Evolutionary conservation across 2,329 filamentous ascomycete genomes (phyloP), one percentile per base, ranked within the genome.

Genomic region (Colletotrichum graminicola): DNA sequence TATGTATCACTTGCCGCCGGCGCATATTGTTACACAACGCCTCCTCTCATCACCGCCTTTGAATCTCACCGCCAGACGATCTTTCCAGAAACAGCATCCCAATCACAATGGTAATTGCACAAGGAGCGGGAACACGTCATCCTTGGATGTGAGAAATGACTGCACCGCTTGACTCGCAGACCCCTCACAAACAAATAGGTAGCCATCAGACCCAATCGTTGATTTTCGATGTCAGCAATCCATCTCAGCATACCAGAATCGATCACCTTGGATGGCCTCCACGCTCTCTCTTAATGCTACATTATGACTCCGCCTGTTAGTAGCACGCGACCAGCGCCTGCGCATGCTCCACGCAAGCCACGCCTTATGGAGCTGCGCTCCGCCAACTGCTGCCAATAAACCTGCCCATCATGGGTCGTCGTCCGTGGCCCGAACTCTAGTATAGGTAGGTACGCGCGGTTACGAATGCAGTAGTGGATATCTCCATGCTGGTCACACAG

Each of bases 221-320:
- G 51, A 45, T 14, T 71, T 43, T 62, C 64, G 68, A 71, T 71
- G 68, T 52, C 36, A 39, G 29, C 29, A 39, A 67, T 51, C 57
- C 68, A 59, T 71, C 43, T 26, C 57, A 41, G 52, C 56, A 62
- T 67, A 47, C 45, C 64, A 62, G 49, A 34, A 67, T 71, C 67
- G 56, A 43, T n/a, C 67, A 36, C 26, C 63, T 51, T 41, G 49
- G 45, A 47, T 62, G 26, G 21, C 56, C 56, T 43, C 26, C 47
- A 23, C 63, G 32, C 34, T 29, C 8, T 26, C 23, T 23, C 45
- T 47, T 12, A n/a, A 26, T 67, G 29, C 43, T 47, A 21, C 57
- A 56, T 55, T n/a, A 55, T 67, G 47, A 12, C 34, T 23, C 62
- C 18, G 55, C 56, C 49, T 41, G 55, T 34, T 16, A 23, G 56